Evolutionary conservation across 2,329 filamentous ascomycete genomes (phyloP).

Genomic region (Talaromyces sp.): DNA sequence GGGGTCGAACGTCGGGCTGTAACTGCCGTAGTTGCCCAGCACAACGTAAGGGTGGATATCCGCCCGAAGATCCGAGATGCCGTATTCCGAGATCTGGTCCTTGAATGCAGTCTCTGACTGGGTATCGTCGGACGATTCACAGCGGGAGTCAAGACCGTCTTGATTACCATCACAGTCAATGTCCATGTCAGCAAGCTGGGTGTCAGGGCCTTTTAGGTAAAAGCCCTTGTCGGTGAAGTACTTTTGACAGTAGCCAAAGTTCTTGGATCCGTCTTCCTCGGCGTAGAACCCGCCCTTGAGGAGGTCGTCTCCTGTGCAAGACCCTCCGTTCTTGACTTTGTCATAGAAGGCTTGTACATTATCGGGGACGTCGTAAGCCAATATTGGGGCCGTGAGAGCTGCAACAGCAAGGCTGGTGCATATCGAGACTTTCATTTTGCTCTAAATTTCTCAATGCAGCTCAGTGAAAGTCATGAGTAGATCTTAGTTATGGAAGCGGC

Average conservation of each 20-base stretch:
- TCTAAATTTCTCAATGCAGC: not conserved
- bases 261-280: slow-evolving; percentile 9
- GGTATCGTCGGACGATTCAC: slow-evolving; percentile 27
- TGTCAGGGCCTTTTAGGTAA: slow-evolving; percentile 46
- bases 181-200: slow-evolving; percentile 53
- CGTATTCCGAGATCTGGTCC: slow-evolving; percentile 37
- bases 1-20: slow-evolving; percentile 41
- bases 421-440: not conserved
- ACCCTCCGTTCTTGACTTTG: slow-evolving; percentile 12
- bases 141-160: slow-evolving; percentile 46
- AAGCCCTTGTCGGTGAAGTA: slow-evolving; percentile 47
- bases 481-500: not conserved
- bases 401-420: slow-evolving; percentile 6
- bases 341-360: slow-evolving; percentile 16
- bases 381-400: not conserved
- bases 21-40: slow-evolving; percentile 47
- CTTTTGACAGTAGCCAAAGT: slow-evolving; percentile 44
- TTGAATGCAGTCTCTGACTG: slow-evolving; percentile 45
- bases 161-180: slow-evolving; percentile 57
- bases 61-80: slow-evolving; percentile 48
- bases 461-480: not conserved
- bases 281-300: slow-evolving; percentile 23
- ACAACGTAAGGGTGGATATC: slow-evolving; percentile 54
- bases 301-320: slow-evolving; percentile 7
- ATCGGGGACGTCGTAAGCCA: slow-evolving; percentile 10